phyloP scores from a whole-genome alignment of 805 yeast species.

The Candida golubevii region DNA sequence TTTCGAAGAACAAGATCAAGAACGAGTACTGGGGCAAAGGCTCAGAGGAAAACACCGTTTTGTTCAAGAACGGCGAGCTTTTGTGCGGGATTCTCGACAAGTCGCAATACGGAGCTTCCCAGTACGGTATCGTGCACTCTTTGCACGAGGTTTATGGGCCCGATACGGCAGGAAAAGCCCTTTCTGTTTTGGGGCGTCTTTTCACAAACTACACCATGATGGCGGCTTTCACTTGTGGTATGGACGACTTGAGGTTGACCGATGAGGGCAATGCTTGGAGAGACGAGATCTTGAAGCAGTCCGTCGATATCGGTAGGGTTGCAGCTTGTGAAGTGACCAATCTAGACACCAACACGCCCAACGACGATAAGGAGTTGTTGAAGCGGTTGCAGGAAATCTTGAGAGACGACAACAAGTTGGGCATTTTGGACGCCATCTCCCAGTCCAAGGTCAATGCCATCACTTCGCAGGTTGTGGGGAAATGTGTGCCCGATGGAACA shows the following conservation, averaged over 20 bases:
- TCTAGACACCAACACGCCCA: constrained; percentile 46
- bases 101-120: constrained; percentile 97
- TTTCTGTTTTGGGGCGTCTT: constrained; percentile 89
- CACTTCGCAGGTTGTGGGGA: constrained; percentile 90
- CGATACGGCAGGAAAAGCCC: constrained; percentile 78
- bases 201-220: constrained; percentile 91
- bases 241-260: constrained; percentile 95
- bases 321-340: constrained; percentile 96
- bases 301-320: constrained; percentile 77
- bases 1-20: constrained; percentile 83
- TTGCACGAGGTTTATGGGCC: constrained; percentile 95
- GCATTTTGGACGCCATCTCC: constrained; percentile 91
- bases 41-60: constrained; percentile 79
- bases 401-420: constrained; percentile 89
- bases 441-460: constrained; percentile 88
- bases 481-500: constrained; percentile 94
- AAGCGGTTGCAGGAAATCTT: constrained; percentile 90
- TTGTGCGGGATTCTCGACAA: constrained; percentile 92
- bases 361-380: constrained; percentile 67
- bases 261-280: constrained; percentile 89
- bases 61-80: constrained; percentile 82
- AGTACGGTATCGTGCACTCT: constrained; percentile 94
- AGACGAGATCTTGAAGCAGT: constrained; percentile 69
- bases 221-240: constrained; percentile 98
- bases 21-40: constrained; percentile 91